phyloP scores from a whole-genome alignment of 768 basidiomycete genomes.

The Trametes cinnabarina region DNA sequence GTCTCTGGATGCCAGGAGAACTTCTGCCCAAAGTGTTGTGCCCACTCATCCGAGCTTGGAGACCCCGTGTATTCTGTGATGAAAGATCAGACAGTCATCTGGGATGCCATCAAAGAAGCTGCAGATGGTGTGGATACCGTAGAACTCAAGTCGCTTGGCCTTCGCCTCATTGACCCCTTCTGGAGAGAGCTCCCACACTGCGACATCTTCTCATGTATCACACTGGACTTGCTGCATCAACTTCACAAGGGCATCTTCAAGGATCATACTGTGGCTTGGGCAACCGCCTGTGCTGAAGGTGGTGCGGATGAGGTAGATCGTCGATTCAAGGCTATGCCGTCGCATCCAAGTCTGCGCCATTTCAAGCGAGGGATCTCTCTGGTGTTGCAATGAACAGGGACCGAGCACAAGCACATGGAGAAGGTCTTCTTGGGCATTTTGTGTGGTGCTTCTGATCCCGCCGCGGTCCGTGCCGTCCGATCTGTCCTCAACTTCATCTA shows the following conservation, averaged over 20 bases:
- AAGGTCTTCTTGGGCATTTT: constrained; percentile 23
- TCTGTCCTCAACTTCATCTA: constrained; percentile 41
- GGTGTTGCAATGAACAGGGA: no score
- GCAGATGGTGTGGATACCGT: not conserved
- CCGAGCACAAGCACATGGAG: constrained; percentile 37
- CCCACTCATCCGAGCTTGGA: constrained; percentile 23
- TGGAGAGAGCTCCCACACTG: constrained; percentile 38
- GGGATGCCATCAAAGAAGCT: not conserved
- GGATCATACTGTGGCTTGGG: constrained; percentile 43
- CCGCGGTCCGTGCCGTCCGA: constrained; percentile 29
- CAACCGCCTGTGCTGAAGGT: constrained; percentile 6
- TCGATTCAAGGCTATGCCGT: constrained; percentile 33
- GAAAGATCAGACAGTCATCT: constrained; percentile 1
- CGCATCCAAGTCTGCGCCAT: constrained; percentile 33
- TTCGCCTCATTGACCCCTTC: constrained; percentile 33
- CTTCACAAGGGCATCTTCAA: constrained; percentile 47
- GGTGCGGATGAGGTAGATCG: constrained; percentile 37
- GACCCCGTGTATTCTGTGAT: not conserved
- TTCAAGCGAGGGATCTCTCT: constrained; percentile 40
- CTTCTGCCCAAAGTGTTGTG: constrained; percentile 30
- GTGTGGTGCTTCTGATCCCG: constrained; percentile 9
- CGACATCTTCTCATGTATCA: constrained; percentile 22
- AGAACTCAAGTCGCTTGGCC: constrained; percentile 11
- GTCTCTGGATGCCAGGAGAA: constrained; percentile 26
- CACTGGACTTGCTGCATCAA: constrained; percentile 43